phyloP scores from a whole-genome alignment of 441 rosid species.

The Populus hybrid region DNA sequence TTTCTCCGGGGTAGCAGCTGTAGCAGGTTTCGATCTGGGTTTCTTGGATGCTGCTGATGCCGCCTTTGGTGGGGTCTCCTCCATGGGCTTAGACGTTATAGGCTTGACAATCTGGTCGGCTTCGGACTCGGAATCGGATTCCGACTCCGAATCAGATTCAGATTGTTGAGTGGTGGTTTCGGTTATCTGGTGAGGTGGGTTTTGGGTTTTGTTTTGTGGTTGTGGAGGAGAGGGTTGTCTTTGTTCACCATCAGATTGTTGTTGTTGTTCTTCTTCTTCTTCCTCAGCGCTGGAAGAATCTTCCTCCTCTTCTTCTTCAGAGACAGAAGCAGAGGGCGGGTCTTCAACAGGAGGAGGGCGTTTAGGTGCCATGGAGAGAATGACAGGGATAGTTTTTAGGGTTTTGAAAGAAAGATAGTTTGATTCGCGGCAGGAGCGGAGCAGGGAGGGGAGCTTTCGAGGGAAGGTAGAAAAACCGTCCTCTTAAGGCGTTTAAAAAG shows the following conservation, averaged over 20 bases:
- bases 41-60: constrained; percentile 15
- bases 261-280: background rate
- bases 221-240: constrained; percentile 11
- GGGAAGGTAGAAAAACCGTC: background rate
- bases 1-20: constrained; percentile 13
- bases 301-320: constrained; percentile 36
- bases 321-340: constrained; percentile 45
- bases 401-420: background rate
- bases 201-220: background rate
- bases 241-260: background rate
- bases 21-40: background rate
- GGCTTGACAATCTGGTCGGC: constrained; percentile 28
- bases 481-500: background rate
- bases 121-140: constrained; percentile 33
- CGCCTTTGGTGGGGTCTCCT: constrained; percentile 16
- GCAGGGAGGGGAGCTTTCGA: background rate
- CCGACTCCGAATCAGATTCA: constrained; percentile 21
- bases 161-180: constrained; percentile 8
- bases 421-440: background rate
- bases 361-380: constrained; percentile 25
- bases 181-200: constrained; percentile 7
- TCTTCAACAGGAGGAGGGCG: constrained; percentile 29
- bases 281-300: constrained; percentile 16
- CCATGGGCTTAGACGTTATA: constrained; percentile 22
- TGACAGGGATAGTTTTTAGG: background rate